These are phyloP conservation scores for Hypholoma fasciculare DNA, from an alignment of 768 basidiomycete genomes.

Conservation along the genomic window DNA sequence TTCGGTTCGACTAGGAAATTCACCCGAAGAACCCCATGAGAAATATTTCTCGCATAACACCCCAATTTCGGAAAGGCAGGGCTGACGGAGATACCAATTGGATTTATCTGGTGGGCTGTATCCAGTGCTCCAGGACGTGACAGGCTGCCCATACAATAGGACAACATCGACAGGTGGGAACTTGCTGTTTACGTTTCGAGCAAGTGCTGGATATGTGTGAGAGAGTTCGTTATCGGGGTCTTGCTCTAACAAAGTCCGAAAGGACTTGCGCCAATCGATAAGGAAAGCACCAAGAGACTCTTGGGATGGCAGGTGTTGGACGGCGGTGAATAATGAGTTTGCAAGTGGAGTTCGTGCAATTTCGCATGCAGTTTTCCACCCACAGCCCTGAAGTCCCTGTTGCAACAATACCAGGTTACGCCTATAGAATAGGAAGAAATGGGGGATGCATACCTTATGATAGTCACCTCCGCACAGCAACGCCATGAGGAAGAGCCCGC, in stretches of 20 bases:
- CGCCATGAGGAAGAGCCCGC: constrained; percentile 11
- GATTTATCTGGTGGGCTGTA: neutral
- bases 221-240: neutral
- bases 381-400: constrained; percentile 9
- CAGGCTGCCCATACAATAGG: neutral
- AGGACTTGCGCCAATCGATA: neutral
- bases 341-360: constrained; percentile 3
- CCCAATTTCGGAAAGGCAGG: neutral
- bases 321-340: neutral
- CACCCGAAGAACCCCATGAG: constrained; percentile 11
- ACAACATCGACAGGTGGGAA: neutral
- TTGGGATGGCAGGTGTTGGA: neutral
- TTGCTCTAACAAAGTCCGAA: neutral
- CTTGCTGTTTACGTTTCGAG: neutral
- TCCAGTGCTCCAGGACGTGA: neutral
- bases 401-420: neutral
- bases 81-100: neutral
- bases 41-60: constrained; percentile 13
- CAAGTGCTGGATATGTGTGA: neutral
- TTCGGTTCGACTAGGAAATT: neutral
- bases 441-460: neutral
- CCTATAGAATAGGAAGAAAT: neutral
- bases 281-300: neutral
- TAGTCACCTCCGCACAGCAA: constrained; percentile 15
- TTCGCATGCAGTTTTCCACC: neutral